These are phyloP conservation scores for Backusella macrospora DNA, from an alignment of 192 early-diverging fungal genomes.

Conservation along the genomic window DNA sequence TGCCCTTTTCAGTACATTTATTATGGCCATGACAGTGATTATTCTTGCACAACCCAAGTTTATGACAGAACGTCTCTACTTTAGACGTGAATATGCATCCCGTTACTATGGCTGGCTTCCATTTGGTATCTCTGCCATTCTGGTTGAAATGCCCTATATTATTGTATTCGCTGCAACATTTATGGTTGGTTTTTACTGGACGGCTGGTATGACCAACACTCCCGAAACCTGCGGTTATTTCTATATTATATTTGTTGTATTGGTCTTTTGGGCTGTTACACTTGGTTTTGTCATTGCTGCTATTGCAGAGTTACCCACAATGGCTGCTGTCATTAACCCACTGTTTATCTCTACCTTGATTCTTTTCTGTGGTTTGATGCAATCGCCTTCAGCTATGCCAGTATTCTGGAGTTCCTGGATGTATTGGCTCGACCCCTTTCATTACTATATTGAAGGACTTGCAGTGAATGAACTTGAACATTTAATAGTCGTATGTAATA, in stretches of 20 bases:
- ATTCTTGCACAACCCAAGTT: slow-evolving; percentile 73
- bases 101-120: slow-evolving; percentile 72
- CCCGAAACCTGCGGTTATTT: slow-evolving; percentile 61
- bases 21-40: slow-evolving; percentile 68
- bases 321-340: slow-evolving; percentile 67
- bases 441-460: slow-evolving; percentile 68
- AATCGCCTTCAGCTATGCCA: slow-evolving; percentile 60
- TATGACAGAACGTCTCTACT: slow-evolving; percentile 68
- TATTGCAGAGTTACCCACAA: slow-evolving; percentile 57
- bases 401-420: slow-evolving; percentile 69
- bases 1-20: slow-evolving; percentile 69
- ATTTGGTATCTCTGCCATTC: slow-evolving; percentile 61
- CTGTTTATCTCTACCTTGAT: slow-evolving; percentile 67
- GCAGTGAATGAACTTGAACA: slow-evolving; percentile 61
- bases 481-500: slow-evolving; percentile 50
- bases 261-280: slow-evolving; percentile 67
- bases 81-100: slow-evolving; percentile 65
- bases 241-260: slow-evolving; percentile 59
- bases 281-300: slow-evolving; percentile 75
- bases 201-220: slow-evolving; percentile 57
- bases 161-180: slow-evolving; percentile 63
- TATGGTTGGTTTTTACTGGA: slow-evolving; percentile 80
- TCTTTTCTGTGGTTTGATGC: slow-evolving; percentile 75
- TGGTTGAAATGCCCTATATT: slow-evolving; percentile 74
- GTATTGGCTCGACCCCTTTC: slow-evolving; percentile 70